phyloP scores from a whole-genome alignment of 2,329 filamentous ascomycete species.

The Dendryphion nanum region DNA sequence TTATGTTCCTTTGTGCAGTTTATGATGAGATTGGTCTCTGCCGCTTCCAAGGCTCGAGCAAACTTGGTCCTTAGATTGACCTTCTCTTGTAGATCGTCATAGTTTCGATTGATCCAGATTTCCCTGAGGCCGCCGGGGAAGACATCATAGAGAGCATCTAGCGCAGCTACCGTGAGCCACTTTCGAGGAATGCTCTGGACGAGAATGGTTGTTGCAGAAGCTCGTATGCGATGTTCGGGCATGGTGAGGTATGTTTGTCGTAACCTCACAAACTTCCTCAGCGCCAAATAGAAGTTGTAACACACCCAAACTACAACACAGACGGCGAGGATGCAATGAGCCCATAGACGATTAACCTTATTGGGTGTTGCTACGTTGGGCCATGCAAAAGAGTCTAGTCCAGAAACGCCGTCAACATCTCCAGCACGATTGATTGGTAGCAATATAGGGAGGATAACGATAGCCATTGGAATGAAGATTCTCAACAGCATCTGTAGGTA shows the following conservation, averaged over 20 bases:
- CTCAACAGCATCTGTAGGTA: constrained; percentile 84
- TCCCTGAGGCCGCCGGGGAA: constrained; percentile 94
- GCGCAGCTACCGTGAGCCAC: constrained; percentile 81
- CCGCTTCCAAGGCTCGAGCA: constrained; percentile 70
- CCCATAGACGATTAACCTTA: constrained; percentile 73
- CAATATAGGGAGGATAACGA: constrained; percentile 78
- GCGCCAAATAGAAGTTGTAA: constrained; percentile 80
- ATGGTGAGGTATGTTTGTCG: constrained; percentile 93
- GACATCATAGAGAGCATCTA: constrained; percentile 86
- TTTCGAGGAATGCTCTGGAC: constrained; percentile 87
- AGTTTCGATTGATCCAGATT: constrained; percentile 93
- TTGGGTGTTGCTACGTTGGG: constrained; percentile 68
- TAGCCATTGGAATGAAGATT: constrained; percentile 82
- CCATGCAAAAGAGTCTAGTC: constrained; percentile 79
- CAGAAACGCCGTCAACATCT: constrained; percentile 53
- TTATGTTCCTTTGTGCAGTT: constrained; percentile 75
- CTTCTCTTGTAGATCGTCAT: constrained; percentile 79
- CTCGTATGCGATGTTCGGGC: constrained; percentile 87
- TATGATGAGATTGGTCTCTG: constrained; percentile 82
- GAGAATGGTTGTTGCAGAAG: constrained; percentile 92
- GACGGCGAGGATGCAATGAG: constrained; percentile 78
- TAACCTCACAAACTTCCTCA: constrained; percentile 85
- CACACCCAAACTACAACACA: constrained; percentile 80
- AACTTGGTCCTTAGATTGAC: constrained; percentile 72
- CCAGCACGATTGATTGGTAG: constrained; percentile 79